Evolutionary conservation across 371 early-diverging fungal genomes (phyloP), one percentile per base, ranked within the genome.

Genomic region (Aphelidium insulamus): DNA sequence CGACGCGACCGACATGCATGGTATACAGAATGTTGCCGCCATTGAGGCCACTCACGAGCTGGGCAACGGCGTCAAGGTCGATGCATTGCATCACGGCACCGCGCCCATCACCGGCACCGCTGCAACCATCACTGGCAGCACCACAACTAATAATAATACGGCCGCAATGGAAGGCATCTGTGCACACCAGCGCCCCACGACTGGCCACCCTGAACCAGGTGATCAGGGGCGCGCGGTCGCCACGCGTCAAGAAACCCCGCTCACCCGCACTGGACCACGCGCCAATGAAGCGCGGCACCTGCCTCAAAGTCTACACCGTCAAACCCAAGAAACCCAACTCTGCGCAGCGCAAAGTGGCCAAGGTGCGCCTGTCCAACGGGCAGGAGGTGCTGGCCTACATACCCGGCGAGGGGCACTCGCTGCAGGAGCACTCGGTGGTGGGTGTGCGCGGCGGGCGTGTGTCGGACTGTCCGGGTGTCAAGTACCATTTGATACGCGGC

Each of bases 341-440:
- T 37, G 87, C 87, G 36, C 67, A 67, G 42, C 72, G 87, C 41
- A 80, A 81, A 45, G 81, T 81, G 23, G 75, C 77, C 19, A 63
- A 76, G 48, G 84, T 86, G 30, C 66, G 73, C 44, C 53, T 86
- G 43, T 72, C 80, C 21, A 78, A 84, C 38, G 87, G 87, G 26
- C 81, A 80, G 50, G 61, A 66, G 10, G 65, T 92, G 14, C 70
- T 77, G 34, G 85, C 85, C 14, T 92, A 94, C 57, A 90, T 94
- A 54, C 90, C 88, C 11, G 95, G 95, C 41, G 95, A 94, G 56
- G 92, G 92, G 12, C 95, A 94, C 56, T 88, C 85, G 46, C 55
- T 90, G 48, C 92, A 92, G 62, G 95, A 94, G 50, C 92, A 94
- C 54, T 76, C 77, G 10, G 90, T 91, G 16, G 95, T 94, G 14